Evolutionary conservation across 2,329 filamentous ascomycete species (phyloP).

Genomic region (Curvularia eragrostidis): DNA sequence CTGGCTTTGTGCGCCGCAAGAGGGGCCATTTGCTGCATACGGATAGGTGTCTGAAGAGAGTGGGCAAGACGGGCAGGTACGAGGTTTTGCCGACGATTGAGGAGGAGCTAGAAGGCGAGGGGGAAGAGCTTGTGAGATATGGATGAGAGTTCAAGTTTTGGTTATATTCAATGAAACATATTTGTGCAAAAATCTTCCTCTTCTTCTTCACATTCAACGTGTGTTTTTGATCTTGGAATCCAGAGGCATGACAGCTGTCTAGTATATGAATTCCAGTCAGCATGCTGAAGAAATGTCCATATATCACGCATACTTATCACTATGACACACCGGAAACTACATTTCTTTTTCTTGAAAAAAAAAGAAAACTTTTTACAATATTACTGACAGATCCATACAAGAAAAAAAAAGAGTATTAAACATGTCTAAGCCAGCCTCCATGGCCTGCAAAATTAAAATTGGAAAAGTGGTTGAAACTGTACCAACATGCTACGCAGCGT

Average conservation of each 20-base stretch:
- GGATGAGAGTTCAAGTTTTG: background rate
- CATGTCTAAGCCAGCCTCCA: too few relatives aligned
- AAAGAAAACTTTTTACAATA: too few relatives aligned
- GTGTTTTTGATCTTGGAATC: background rate
- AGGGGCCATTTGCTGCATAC: slow-evolving; percentile 60
- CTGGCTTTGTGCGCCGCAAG: slow-evolving; percentile 62
- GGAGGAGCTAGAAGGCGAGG: slow-evolving; percentile 27
- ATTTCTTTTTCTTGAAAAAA: too few relatives aligned
- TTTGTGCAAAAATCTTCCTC: too few relatives aligned
- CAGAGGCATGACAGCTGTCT: background rate
- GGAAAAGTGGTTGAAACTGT: background rate
- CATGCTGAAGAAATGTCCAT: too few relatives aligned
- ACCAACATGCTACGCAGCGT: slow-evolving; percentile 1
- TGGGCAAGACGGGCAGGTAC: slow-evolving; percentile 25
- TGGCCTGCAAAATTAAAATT: background rate
- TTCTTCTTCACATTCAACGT: too few relatives aligned
- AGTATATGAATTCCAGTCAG: background rate
- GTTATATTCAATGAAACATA: background rate
- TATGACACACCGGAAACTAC: too few relatives aligned
- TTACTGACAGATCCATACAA: too few relatives aligned
- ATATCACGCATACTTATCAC: too few relatives aligned
- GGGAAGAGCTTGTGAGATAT: background rate
- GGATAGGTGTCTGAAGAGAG: slow-evolving; percentile 29
- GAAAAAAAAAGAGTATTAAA: background rate
- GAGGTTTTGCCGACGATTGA: slow-evolving; percentile 32